Conservation (phyloP, 306 rosid species). For the Cicer bijugum region DNA sequence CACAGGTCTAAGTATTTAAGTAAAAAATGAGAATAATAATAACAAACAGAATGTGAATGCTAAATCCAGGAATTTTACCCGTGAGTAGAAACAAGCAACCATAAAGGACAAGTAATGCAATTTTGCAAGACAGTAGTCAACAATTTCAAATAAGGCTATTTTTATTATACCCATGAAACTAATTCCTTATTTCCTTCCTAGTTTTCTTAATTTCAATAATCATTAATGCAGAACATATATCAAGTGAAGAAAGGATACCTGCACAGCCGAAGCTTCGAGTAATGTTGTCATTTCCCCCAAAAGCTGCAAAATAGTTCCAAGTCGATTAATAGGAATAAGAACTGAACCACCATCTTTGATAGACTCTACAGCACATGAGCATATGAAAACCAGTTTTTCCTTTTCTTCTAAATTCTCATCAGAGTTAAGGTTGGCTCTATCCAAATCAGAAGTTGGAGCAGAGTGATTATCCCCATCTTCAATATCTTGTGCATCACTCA, state of each 20-base stretch:
- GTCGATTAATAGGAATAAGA: constrained; percentile 68
- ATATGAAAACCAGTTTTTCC: constrained; percentile 65
- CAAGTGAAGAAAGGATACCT: constrained; percentile 52
- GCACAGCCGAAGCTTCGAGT: constrained; percentile 61
- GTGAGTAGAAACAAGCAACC: constrained; percentile 12
- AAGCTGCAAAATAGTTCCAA: constrained; percentile 73
- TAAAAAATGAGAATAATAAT: constrained; percentile 22
- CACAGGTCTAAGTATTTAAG: constrained; percentile 2
- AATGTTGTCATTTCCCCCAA: constrained; percentile 70
- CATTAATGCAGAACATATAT: constrained; percentile 6
- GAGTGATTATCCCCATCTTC: constrained; percentile 49
- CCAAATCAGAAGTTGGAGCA: constrained; percentile 39
- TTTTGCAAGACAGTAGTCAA: not conserved
- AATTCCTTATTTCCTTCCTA: not conserved
- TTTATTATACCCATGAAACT: not conserved
- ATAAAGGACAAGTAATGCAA: constrained; percentile 1
- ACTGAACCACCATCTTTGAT: constrained; percentile 83
- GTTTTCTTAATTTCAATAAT: constrained; percentile 13
- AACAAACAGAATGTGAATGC: constrained; percentile 6
- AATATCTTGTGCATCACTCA: constrained; percentile 47
- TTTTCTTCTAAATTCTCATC: constrained; percentile 66
- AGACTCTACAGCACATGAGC: constrained; percentile 63
- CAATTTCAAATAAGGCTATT: constrained; percentile 12
- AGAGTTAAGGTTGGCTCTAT: constrained; percentile 45
- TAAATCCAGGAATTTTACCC: not conserved